Evolutionary conservation across 306 rosid species (phyloP), one percentile per base, ranked within the genome.

Genomic region (Purshia tridentata): DNA sequence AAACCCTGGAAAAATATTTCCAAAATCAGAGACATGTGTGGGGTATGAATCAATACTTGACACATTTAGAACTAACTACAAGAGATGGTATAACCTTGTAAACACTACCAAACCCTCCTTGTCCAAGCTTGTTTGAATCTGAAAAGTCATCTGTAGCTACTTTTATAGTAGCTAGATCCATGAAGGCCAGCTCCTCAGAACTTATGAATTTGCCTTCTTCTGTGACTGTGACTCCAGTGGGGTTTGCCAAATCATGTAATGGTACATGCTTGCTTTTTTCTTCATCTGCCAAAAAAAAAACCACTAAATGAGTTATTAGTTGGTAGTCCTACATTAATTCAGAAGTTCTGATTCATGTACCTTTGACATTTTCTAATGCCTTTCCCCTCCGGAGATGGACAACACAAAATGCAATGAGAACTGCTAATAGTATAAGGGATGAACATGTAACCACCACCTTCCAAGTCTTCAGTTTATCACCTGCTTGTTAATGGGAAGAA

Each of bases 21-120:
- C 64, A 50, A 67, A 63, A 39, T 70, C 49, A 66, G 41, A n/a
- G 35, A 16, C 66, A 29, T 15, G 39, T 46, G 9, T 8, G 14
- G 39, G 22, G 10, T 19, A 42, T 29, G 54, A 56, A 4, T 9
- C 37, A 56, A 41, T 55, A 60, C 9, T 46, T 11, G 37, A 23
- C 13, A 10, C 55, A 66, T 20, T 5, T 46, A 49, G 20, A 55
- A 20, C 1, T 16, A 48, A 50, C 16, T 7, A 44, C 40, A 23
- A 14, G 44, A 56, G 46, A 11, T n/a, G 51, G 9, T 42, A 54
- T 72, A 68, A 86, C 66, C 87, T 84, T 74, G 79, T 83, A 81
- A 53, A 89, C 88, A 12, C 79, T 52, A 15, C 94, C 94, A 77
- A 88, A 88, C 42, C 93, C 93, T 40, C 93, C 93, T 78, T 82